Percentiles rank a stretch among this genome's conserved stretches.
Conservation (phyloP, 2,329 filamentous ascomycete genomes). For the Aspergillus fijiensis region DNA sequence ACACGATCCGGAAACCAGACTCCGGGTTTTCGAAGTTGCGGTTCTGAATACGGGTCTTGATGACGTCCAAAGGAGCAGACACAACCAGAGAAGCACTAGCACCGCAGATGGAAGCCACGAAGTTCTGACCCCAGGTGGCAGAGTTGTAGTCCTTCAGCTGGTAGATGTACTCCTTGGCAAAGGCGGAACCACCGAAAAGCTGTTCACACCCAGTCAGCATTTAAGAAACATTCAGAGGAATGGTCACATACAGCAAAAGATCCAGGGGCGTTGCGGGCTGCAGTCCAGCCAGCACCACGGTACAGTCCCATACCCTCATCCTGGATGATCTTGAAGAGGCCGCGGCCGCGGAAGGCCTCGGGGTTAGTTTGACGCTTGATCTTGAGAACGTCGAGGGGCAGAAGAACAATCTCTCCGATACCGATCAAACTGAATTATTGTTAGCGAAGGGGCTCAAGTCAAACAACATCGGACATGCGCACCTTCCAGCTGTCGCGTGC, state of each 20-base stretch:
- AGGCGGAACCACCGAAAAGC: conserved; percentile 96
- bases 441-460: not conserved
- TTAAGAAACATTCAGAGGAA: conserved; percentile 17
- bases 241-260: conserved; percentile 80
- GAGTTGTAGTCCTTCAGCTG: conserved; percentile 90
- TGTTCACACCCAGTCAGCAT: conserved; percentile 38
- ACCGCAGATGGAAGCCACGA: conserved; percentile 91
- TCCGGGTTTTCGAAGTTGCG: conserved; percentile 98
- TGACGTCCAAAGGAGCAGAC: conserved; percentile 93
- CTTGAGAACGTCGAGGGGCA: conserved; percentile 95
- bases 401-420: conserved; percentile 92
- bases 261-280: conserved; percentile 91
- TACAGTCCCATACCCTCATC: conserved; percentile 97
- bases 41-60: conserved; percentile 98
- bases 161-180: conserved; percentile 96
- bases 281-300: conserved; percentile 96
- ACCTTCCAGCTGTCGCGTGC: conserved; percentile 94
- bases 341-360: conserved; percentile 92
- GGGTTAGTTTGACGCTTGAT: conserved; percentile 99
- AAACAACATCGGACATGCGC: conserved; percentile 22
- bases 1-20: conserved; percentile 85
- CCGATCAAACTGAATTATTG: conserved; percentile 70
- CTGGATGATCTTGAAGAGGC: conserved; percentile 80
- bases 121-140: conserved; percentile 93
- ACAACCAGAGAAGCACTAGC: conserved; percentile 93